Evolutionary conservation across 192 early-diverging fungal species (phyloP).

Genomic region (Spizellomyces punctatus): DNA sequence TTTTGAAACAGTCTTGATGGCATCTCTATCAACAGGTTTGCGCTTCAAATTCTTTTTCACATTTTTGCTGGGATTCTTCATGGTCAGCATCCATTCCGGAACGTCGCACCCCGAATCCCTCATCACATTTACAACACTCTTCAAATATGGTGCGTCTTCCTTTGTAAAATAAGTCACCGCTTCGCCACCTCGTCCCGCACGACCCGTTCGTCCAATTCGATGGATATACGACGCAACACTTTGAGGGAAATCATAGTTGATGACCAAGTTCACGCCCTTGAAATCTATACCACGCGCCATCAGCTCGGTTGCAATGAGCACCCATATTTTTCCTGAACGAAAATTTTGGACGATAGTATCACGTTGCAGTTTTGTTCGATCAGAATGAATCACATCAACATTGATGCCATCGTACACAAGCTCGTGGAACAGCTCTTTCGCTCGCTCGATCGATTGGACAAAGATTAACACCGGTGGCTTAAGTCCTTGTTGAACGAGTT

Average conservation of each 20-base stretch:
- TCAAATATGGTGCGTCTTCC: constrained; percentile 86
- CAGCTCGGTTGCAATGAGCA: constrained; percentile 94
- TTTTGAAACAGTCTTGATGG: constrained; percentile 76
- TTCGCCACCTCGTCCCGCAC: constrained; percentile 87
- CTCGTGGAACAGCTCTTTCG: constrained; percentile 95
- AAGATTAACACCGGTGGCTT: constrained; percentile 95
- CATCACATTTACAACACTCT: constrained; percentile 97
- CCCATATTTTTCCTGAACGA: constrained; percentile 88
- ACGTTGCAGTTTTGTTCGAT: constrained; percentile 90
- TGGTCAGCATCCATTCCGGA: constrained; percentile 95
- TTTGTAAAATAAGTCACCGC: constrained; percentile 96
- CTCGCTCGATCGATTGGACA: constrained; percentile 96
- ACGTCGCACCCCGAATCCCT: constrained; percentile 91
- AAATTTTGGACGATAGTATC: constrained; percentile 90
- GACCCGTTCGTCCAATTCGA: constrained; percentile 96
- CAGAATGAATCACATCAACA: constrained; percentile 97
- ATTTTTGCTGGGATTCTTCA: constrained; percentile 70
- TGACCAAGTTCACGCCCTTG: constrained; percentile 93
- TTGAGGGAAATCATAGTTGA: constrained; percentile 99
- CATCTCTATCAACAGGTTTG: constrained; percentile 69
- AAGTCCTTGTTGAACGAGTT: constrained; percentile 74
- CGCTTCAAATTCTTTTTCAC: constrained; percentile 65
- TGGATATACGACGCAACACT: constrained; percentile 93
- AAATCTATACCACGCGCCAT: constrained; percentile 99
- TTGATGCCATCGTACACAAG: constrained; percentile 97